Conservation (phyloP, 495 filamentous ascomycete genomes). For the Pseudevernia furfuracea region DNA sequence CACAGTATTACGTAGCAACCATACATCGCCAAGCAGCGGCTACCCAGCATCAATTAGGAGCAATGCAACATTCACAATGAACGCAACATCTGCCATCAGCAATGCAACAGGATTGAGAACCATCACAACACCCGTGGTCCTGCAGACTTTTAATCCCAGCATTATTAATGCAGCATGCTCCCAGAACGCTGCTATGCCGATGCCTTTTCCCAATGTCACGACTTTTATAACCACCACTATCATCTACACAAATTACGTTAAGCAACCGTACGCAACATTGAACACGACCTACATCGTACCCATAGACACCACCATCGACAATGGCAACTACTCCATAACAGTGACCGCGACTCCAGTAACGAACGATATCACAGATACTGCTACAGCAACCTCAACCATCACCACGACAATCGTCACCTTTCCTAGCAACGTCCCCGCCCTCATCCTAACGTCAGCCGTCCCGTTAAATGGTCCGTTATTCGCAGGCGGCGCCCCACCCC, state of each 20-base stretch:
- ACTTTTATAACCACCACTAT: constrained; percentile 2
- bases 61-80: neutral
- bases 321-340: constrained; percentile 1
- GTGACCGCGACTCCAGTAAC: neutral
- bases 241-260: neutral
- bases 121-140: constrained; percentile 6
- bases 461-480: neutral
- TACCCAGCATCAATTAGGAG: neutral
- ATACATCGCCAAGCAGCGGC: neutral
- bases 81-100: neutral
- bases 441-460: neutral
- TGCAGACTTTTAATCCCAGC: constrained; percentile 11
- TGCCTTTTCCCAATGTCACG: neutral
- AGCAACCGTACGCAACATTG: neutral
- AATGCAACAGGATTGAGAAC: constrained; percentile 2
- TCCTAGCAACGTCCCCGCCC: neutral
- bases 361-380: neutral
- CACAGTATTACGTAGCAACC: neutral
- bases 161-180: constrained; percentile 19
- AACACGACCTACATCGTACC: neutral
- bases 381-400: constrained; percentile 2
- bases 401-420: neutral
- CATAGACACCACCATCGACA: neutral
- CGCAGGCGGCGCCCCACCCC: neutral
- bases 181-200: neutral